Percentiles rank a stretch among this genome's conserved stretches.
Evolutionary conservation across 177 flowering plant genomes (phyloP).

Genomic region (Vitis hybrid): DNA sequence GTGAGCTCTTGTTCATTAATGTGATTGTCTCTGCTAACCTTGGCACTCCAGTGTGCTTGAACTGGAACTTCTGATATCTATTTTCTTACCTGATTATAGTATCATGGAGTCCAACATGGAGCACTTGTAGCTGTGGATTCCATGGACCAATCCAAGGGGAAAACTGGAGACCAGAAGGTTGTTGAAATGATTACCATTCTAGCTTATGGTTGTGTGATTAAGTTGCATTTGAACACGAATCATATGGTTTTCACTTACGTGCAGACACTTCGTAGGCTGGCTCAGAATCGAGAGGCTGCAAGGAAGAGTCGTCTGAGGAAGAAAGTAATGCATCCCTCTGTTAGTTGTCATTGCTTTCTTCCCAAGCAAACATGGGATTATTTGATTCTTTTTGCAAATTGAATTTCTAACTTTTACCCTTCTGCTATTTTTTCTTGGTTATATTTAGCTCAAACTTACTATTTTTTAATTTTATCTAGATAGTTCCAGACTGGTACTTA

Average conservation of each 20-base stretch:
- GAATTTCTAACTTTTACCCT: neutral
- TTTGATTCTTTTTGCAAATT: neutral
- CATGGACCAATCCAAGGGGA: conserved; percentile 44
- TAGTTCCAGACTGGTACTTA: neutral
- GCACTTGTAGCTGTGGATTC: conserved; percentile 44
- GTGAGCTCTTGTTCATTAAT: neutral
- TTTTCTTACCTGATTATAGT: conserved; percentile 22
- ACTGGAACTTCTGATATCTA: neutral
- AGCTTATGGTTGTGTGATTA: neutral
- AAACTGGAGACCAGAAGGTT: conserved; percentile 69
- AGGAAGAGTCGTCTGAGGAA: conserved; percentile 81
- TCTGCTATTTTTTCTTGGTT: no score
- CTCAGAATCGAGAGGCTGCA: conserved; percentile 93
- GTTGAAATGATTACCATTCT: neutral
- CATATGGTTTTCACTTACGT: neutral
- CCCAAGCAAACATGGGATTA: neutral
- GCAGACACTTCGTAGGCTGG: conserved; percentile 73
- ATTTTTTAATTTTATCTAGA: neutral
- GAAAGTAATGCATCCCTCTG: conserved; percentile 41
- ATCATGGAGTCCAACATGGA: conserved; percentile 38
- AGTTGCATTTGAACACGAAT: conserved; percentile 3
- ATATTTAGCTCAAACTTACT: neutral
- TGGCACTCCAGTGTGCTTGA: neutral
- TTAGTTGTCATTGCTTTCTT: neutral
- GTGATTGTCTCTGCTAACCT: neutral